These are phyloP conservation scores for Russula ochroleuca DNA, from an alignment of 768 basidiomycete species.

Conservation along the genomic window DNA sequence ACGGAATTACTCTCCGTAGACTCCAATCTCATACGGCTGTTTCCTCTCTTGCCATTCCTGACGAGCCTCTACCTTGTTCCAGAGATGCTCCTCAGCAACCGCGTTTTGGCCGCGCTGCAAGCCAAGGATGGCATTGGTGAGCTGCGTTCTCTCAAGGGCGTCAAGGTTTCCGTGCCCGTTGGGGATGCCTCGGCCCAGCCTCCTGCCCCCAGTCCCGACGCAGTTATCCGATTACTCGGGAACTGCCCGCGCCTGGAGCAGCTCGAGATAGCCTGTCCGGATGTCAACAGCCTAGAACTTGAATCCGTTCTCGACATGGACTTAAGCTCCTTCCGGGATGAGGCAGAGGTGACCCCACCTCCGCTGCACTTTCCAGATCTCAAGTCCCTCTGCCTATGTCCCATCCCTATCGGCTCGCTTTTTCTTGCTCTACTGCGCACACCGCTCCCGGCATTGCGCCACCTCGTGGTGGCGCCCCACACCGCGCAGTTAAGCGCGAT, in stretches of 20 bases:
- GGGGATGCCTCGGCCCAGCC: neutral
- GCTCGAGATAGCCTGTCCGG: slow-evolving; percentile 24
- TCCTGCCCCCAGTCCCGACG: neutral
- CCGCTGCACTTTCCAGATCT: slow-evolving; percentile 55
- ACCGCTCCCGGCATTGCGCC: slow-evolving; percentile 56
- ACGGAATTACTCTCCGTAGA: slow-evolving; percentile 53
- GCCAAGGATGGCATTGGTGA: slow-evolving; percentile 23
- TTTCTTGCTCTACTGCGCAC: slow-evolving; percentile 56
- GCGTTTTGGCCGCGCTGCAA: slow-evolving; percentile 14
- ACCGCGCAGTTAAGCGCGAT: slow-evolving; percentile 57
- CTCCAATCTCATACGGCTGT: slow-evolving; percentile 56
- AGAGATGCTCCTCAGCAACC: slow-evolving; percentile 22
- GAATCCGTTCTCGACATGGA: slow-evolving; percentile 5
- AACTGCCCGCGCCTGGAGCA: slow-evolving; percentile 20
- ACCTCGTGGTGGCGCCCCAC: slow-evolving; percentile 69
- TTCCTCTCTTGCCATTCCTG: slow-evolving; percentile 46
- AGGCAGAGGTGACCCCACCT: slow-evolving; percentile 34
- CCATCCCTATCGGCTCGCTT: slow-evolving; percentile 62
- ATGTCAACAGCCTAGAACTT: slow-evolving; percentile 14
- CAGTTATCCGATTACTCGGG: slow-evolving; percentile 14
- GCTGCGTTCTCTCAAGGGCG: slow-evolving; percentile 22
- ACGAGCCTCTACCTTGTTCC: slow-evolving; percentile 18
- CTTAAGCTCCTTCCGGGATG: neutral
- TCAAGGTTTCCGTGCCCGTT: slow-evolving; percentile 25
- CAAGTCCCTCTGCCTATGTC: slow-evolving; percentile 56